Base-by-base conservation (phyloP, 2,329 filamentous ascomycete species). In the Epichloe sibirici region DNA sequence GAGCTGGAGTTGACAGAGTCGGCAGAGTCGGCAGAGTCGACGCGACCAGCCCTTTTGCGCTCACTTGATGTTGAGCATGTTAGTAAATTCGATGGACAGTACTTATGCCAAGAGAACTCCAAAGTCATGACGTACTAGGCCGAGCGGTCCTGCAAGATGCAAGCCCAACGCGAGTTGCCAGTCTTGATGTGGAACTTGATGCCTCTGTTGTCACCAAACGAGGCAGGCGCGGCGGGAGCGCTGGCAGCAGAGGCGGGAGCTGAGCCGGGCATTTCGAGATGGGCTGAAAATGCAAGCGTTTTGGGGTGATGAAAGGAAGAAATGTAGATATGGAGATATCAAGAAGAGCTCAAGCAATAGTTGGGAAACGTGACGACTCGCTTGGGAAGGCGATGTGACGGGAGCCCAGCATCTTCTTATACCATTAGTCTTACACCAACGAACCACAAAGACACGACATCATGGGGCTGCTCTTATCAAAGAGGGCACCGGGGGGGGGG, bases 171-270 rank as follows among this genome's bases (percentile, higher is more conserved):
- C 47, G 63, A 56, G 58, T 66, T 64, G 55, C 71, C 72, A 42
- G 73, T 66, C 64, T 68, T 70, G 64, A 76, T 69, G 46, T 71
- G 61, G 65, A 76, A 76, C 62, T 68, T 68, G 66, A 76, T 66
- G 54, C 66, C 70, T 54, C 58, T 64, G 59, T 63, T 66, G 56
- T 72, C 65, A 51, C 72, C 66, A 31, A 69, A 55, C 55, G 43
- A 35, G 51, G 59, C 25, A 45, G 66, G 59, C 34, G 55, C 53
- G 25, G 58, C 47, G 9, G 52, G 40, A 8, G 52, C 49, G 47
- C 39, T 47, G 51, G 59, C 46, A 4, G 57, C 53, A 28, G 57
- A 45, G 17, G 59, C 43, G 42, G 54, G n/a, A n/a, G 54, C 38
- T n/a, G 56, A 55, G 46, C 48, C 55, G 46, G 59, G 51, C 58